Percentiles rank a stretch among this genome's conserved stretches.
phyloP scores from a whole-genome alignment of 2,329 filamentous ascomycete genomes.

The Plenodomus biglobosus region DNA sequence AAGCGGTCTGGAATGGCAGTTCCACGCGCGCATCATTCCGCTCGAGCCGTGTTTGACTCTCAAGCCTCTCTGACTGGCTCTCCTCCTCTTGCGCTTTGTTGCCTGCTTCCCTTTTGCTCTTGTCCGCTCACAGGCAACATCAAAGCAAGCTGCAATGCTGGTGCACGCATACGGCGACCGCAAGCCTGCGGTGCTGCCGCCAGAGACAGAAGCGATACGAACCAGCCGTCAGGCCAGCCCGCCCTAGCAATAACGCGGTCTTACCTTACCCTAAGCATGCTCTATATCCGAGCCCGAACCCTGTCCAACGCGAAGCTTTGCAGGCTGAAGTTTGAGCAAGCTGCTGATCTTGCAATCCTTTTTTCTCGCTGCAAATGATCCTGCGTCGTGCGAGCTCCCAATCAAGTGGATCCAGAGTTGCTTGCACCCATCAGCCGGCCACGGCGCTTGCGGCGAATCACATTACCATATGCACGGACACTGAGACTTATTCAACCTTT shows the following conservation, averaged over 20 bases:
- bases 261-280: slow-evolving; percentile 39
- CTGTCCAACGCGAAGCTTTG: slow-evolving; percentile 39
- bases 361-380: slow-evolving; percentile 35
- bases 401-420: slow-evolving; percentile 30
- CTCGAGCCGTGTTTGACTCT: slow-evolving; percentile 37
- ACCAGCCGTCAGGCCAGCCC: slow-evolving; percentile 22
- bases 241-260: slow-evolving; percentile 29
- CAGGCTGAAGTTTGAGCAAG: slow-evolving; percentile 37
- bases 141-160: slow-evolving; percentile 14
- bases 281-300: slow-evolving; percentile 40
- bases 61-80: slow-evolving; percentile 7
- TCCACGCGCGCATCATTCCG: slow-evolving; percentile 28
- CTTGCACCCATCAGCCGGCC: slow-evolving; percentile 24
- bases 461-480: slow-evolving; percentile 12
- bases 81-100: not conserved
- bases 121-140: slow-evolving; percentile 14
- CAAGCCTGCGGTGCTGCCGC: slow-evolving; percentile 30
- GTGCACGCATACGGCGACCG: slow-evolving; percentile 17
- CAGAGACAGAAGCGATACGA: slow-evolving; percentile 37
- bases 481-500: slow-evolving; percentile 19
- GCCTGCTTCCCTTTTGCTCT: slow-evolving; percentile 9
- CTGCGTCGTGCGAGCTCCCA: slow-evolving; percentile 33
- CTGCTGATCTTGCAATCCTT: slow-evolving; percentile 41
- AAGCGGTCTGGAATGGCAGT: slow-evolving; percentile 31
- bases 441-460: slow-evolving; percentile 29